Conservation (phyloP, 2,329 filamentous ascomycete genomes). For the Fusarium falciforme region DNA sequence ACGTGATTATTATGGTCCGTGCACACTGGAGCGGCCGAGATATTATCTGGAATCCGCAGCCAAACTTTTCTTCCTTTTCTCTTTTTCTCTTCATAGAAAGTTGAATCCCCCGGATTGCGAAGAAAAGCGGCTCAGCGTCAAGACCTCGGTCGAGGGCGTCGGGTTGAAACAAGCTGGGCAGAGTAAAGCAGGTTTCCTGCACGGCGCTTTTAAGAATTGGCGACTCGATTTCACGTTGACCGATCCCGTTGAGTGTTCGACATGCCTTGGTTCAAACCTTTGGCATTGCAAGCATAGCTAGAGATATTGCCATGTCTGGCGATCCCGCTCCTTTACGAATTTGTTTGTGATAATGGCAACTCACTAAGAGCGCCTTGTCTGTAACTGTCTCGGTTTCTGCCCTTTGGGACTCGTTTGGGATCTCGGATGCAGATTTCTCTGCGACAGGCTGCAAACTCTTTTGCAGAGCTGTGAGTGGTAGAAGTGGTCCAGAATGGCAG, state of each 20-base stretch:
- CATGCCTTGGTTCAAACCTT: constrained; percentile 49
- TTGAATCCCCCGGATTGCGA: constrained; percentile 68
- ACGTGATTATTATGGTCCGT: constrained; percentile 46
- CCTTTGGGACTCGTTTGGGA: not conserved
- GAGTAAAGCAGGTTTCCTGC: constrained; percentile 58
- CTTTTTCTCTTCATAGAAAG: constrained; percentile 61
- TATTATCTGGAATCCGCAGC: constrained; percentile 26
- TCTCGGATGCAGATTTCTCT: not conserved
- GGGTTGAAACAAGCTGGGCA: constrained; percentile 71
- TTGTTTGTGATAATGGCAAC: not conserved
- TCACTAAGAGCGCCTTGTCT: not conserved
- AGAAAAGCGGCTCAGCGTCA: constrained; percentile 65
- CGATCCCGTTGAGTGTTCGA: constrained; percentile 74
- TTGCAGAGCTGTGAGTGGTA: not conserved
- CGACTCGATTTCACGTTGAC: constrained; percentile 65
- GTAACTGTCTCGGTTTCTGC: not conserved
- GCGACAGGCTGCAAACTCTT: not conserved
- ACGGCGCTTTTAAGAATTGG: constrained; percentile 74
- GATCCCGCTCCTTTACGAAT: not conserved
- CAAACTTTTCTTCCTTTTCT: constrained; percentile 32
- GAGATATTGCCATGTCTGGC: not conserved
- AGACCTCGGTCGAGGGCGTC: constrained; percentile 54
- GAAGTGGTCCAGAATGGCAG: not conserved
- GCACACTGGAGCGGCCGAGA: constrained; percentile 19
- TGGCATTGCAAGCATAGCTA: not conserved